Base-by-base conservation (phyloP, 495 filamentous ascomycete genomes). In the Annulohypoxylon moriforme region DNA sequence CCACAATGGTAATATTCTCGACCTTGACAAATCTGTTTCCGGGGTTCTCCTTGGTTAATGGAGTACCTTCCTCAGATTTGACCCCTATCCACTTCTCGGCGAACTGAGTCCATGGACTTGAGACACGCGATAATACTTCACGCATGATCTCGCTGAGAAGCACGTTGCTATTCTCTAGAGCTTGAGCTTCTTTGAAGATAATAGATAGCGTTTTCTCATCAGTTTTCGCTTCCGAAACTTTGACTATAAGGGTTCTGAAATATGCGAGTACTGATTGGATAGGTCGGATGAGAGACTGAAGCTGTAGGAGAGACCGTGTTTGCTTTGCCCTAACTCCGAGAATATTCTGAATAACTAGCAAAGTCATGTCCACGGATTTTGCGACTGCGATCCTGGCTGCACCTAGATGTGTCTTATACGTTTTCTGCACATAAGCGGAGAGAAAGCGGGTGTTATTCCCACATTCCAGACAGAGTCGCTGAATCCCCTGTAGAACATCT, bases 21-120 rank as follows among this genome's bases (percentile, higher is more conserved):
- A 92, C 80, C 38, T 83, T 85, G 49, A 93, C 87, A 78, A 93
- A 95, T 36, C 67, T 80, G 60, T 82, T 83, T 0, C 83, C 81
- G 0, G 76, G 67, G 0, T 82, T 84, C 10, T 78, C 79, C 27
- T 86, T 85, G 29, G 80, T 77, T 13, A 87, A 46, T 52, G 83
- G 79, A 4, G 86, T 72, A 5, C 85, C 82, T 14, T 82, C 79
- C 60, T 90, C 89, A 7, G 82, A 76, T 59, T 82, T 86, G 9
- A 96, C 82, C 0, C 94, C 94, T 63, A 94, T 85, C 93, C 93
- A 97, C 58, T 89, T 86, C 47, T 92, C 88, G 1, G 92, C 81
- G 55, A 90, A 87, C 16, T 89, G 85, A 38, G 92, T 83, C 90
- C 92, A 97, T 2, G 95, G 91, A 36, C 76, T 72, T 9, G 88